phyloP scores from a whole-genome alignment of 2,329 filamentous ascomycete genomes.

The Aspergillus luchuensis region DNA sequence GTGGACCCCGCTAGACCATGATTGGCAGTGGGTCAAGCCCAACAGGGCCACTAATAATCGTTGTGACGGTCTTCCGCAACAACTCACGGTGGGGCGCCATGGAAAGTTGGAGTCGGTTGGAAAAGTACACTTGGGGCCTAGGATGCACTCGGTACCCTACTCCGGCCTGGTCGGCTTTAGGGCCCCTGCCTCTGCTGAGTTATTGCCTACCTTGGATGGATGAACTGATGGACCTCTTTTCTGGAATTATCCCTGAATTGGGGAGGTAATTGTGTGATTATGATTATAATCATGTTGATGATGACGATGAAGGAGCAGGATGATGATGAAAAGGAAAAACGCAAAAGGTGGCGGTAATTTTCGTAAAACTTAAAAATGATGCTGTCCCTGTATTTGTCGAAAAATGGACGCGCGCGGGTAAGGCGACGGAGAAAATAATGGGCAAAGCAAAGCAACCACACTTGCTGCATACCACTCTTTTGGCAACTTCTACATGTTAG shows the following conservation, averaged over 20 bases:
- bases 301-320: not conserved
- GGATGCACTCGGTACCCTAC: slow-evolving; percentile 13
- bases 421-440: slow-evolving; percentile 3
- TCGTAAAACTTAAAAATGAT: not conserved
- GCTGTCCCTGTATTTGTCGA: slow-evolving; percentile 1
- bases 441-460: not conserved
- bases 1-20: slow-evolving; percentile 24
- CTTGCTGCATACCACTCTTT: not conserved
- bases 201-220: not conserved
- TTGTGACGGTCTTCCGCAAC: slow-evolving; percentile 17
- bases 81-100: slow-evolving; percentile 20
- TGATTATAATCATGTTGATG: not conserved
- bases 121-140: not conserved
- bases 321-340: not conserved
- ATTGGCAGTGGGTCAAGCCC: slow-evolving; percentile 21
- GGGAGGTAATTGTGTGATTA: not conserved
- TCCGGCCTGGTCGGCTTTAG: slow-evolving; percentile 1
- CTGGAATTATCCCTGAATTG: slow-evolving; percentile 13
- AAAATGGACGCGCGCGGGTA: not conserved
- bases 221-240: not conserved
- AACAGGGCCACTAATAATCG: slow-evolving; percentile 21
- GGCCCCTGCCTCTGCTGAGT: not conserved
- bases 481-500: not conserved
- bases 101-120: slow-evolving; percentile 7
- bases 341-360: not conserved